Percentiles rank a stretch among this genome's conserved stretches.
Evolutionary conservation across 768 basidiomycete genomes (phyloP).

Genomic region (Agaricus subrufescens): DNA sequence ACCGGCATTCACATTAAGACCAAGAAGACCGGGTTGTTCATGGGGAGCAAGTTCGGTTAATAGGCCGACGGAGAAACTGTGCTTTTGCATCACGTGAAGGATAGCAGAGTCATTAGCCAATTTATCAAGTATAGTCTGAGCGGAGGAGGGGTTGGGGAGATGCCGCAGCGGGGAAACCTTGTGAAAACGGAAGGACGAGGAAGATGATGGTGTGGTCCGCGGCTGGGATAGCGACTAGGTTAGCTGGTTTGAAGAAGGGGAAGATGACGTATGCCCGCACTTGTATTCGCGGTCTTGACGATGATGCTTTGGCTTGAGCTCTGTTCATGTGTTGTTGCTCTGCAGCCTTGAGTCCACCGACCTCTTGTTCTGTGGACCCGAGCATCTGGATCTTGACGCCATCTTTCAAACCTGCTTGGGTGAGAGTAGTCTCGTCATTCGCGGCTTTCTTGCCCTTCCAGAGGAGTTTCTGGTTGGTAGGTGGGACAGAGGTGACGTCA

Average conservation of each 20-base stretch:
- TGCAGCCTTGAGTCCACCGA: constrained; percentile 46
- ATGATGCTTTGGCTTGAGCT: constrained; percentile 56
- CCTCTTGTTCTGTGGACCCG: constrained; percentile 57
- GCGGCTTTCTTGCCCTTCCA: constrained; percentile 61
- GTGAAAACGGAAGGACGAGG: constrained; percentile 53
- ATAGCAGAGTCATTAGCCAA: constrained; percentile 72
- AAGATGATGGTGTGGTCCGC: constrained; percentile 20
- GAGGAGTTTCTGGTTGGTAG: constrained; percentile 64
- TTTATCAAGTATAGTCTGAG: constrained; percentile 47
- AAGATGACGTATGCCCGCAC: constrained; percentile 26
- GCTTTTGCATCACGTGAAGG: constrained; percentile 62
- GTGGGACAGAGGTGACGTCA: constrained; percentile 62
- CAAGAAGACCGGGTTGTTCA: constrained; percentile 65
- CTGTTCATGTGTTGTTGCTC: constrained; percentile 55
- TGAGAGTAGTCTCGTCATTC: constrained; percentile 24
- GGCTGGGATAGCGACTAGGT: not conserved
- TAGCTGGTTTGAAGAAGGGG: constrained; percentile 29
- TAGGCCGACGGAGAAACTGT: constrained; percentile 62
- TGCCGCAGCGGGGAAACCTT: constrained; percentile 55
- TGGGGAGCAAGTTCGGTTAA: constrained; percentile 79
- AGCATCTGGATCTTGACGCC: constrained; percentile 69
- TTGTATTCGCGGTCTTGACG: constrained; percentile 53
- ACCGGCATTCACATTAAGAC: constrained; percentile 62
- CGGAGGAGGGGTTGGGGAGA: constrained; percentile 58
- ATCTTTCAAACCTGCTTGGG: constrained; percentile 51